These are phyloP conservation scores for Rutstroemia sp. DNA, from an alignment of 2,329 filamentous ascomycete genomes.

Conservation along the genomic window DNA sequence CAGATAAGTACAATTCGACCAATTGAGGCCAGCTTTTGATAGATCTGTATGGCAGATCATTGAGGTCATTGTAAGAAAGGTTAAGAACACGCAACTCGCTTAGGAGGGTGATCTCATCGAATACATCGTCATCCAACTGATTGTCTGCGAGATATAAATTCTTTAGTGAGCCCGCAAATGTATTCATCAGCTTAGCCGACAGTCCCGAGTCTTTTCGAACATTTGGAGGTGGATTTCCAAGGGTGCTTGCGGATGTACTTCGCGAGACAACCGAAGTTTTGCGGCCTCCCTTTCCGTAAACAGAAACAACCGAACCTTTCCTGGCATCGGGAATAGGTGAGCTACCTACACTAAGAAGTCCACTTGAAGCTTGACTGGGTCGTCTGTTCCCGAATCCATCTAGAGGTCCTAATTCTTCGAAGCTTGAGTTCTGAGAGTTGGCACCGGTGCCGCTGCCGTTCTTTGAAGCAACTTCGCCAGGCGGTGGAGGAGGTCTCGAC, in stretches of 20 bases:
- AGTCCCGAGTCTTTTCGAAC: constrained; percentile 82
- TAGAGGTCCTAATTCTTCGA: constrained; percentile 66
- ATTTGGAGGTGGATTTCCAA: constrained; percentile 39
- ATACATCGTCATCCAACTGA: constrained; percentile 86
- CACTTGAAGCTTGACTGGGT: constrained; percentile 78
- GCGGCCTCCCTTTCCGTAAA: constrained; percentile 69
- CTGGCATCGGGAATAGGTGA: constrained; percentile 59
- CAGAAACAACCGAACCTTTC: constrained; percentile 79
- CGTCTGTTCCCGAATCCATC: constrained; percentile 60
- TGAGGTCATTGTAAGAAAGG: constrained; percentile 88
- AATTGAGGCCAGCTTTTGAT: constrained; percentile 86
- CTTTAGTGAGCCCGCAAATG: constrained; percentile 78
- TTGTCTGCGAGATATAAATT: constrained; percentile 91
- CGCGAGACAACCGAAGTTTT: constrained; percentile 80
- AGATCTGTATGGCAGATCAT: constrained; percentile 82
- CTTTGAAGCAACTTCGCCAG: constrained; percentile 38
- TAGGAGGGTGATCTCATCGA: constrained; percentile 80
- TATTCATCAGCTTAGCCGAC: constrained; percentile 71
- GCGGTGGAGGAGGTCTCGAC: constrained; percentile 57
- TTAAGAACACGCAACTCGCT: constrained; percentile 84
- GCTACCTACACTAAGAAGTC: constrained; percentile 65
- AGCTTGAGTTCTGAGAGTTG: constrained; percentile 58
- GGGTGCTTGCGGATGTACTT: constrained; percentile 42
- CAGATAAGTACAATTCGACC: constrained; percentile 87
- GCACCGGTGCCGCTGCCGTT: constrained; percentile 12